Conservation (phyloP, 1,284 basidiomycete genomes). For the Ustilago lituana region DNA sequence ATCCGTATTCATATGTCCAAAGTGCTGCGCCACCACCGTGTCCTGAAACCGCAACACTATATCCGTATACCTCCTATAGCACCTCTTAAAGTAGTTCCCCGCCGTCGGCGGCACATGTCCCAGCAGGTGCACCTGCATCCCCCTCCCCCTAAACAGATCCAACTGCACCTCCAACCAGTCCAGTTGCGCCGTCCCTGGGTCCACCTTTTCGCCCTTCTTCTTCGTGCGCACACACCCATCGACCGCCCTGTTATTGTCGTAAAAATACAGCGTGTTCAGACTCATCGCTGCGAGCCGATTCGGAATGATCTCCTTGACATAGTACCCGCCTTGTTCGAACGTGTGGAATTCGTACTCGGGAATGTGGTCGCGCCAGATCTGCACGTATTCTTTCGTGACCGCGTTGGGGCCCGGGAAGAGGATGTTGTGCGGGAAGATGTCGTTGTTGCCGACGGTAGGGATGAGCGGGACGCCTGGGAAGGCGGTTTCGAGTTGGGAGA, state of each 20-base stretch:
- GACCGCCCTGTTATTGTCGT: constrained; percentile 85
- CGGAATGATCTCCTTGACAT: constrained; percentile 81
- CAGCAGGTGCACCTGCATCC: constrained; percentile 77
- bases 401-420: constrained; percentile 77
- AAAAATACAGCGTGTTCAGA: constrained; percentile 92
- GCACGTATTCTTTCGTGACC: constrained; percentile 75
- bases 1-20: constrained; percentile 74
- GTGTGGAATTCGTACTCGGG: constrained; percentile 80
- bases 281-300: constrained; percentile 81
- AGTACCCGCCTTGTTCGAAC: constrained; percentile 76
- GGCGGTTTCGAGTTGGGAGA: constrained; percentile 76
- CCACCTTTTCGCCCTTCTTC: constrained; percentile 29
- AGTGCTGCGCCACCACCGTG: constrained; percentile 88
- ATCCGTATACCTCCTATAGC: constrained; percentile 81
- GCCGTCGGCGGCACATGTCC: constrained; percentile 78
- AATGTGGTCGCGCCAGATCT: constrained; percentile 85
- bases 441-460: constrained; percentile 78
- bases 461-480: constrained; percentile 84
- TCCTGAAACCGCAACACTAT: constrained; percentile 85
- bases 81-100: constrained; percentile 84
- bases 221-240: constrained; percentile 66
- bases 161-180: constrained; percentile 93
- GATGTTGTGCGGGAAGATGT: constrained; percentile 68
- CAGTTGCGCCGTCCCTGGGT: constrained; percentile 58
- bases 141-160: constrained; percentile 75